phyloP scores from a whole-genome alignment of 2,329 filamentous ascomycete genomes.

The Fusarium dimerum region DNA sequence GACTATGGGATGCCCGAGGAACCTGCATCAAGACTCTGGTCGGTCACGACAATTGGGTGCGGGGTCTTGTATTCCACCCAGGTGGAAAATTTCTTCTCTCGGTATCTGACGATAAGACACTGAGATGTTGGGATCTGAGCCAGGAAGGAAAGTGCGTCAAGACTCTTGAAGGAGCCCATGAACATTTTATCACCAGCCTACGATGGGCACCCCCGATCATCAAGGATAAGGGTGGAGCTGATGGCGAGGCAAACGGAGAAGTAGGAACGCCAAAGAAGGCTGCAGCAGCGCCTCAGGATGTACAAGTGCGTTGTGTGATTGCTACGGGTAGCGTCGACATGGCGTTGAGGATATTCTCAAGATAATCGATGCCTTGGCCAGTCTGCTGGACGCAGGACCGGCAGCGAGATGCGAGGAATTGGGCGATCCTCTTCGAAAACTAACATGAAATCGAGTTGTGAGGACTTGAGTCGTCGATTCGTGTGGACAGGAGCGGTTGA shows the following conservation, averaged over 20 bases:
- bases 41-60: conserved; percentile 95
- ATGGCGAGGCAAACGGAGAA: conserved; percentile 20
- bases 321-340: conserved; percentile 75
- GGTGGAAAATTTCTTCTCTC: conserved; percentile 88
- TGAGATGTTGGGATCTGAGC: conserved; percentile 89
- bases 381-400: not conserved
- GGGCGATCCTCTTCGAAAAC: too few relatives aligned
- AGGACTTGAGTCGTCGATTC: not conserved
- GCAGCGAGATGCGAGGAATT: too few relatives aligned
- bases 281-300: conserved; percentile 38
- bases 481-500: not conserved
- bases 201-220: conserved; percentile 72
- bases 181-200: conserved; percentile 83
- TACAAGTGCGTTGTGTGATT: conserved; percentile 79
- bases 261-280: conserved; percentile 22
- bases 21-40: conserved; percentile 80
- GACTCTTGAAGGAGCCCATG: conserved; percentile 73
- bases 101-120: conserved; percentile 85
- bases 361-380: not conserved
- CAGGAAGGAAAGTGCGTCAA: conserved; percentile 92
- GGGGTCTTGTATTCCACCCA: conserved; percentile 83
- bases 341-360: conserved; percentile 14
- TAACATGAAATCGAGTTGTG: not conserved
- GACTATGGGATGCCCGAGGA: conserved; percentile 83
- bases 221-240: conserved; percentile 19